Conservation (phyloP, 192 early-diverging fungal genomes). For the Powellomyces hirtus region DNA sequence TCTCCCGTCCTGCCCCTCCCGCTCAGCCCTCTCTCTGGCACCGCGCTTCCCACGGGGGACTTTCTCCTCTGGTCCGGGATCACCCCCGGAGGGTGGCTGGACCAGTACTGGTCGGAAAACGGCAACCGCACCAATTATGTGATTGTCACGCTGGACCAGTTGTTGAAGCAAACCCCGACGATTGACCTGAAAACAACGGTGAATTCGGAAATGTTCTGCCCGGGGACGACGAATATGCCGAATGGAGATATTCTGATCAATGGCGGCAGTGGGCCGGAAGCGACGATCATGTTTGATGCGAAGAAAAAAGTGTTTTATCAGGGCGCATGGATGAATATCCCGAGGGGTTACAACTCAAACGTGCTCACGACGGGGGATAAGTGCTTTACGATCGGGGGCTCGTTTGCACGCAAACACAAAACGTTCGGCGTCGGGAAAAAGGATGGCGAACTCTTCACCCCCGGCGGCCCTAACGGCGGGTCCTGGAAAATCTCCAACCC, state of each 20-base stretch:
- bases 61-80: constrained; percentile 5
- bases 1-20: constrained; percentile 3
- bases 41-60: background rate
- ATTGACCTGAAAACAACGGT: background rate
- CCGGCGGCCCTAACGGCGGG: background rate
- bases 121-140: background rate
- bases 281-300: background rate
- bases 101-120: background rate
- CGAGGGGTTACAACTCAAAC: constrained; percentile 7
- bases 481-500: background rate
- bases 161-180: background rate
- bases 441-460: constrained; percentile 9
- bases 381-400: constrained; percentile 5
- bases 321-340: background rate
- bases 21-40: constrained; percentile 7
- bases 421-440: constrained; percentile 1
- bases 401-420: background rate
- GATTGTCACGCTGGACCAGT: background rate
- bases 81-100: constrained; percentile 1
- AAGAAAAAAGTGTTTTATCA: background rate
- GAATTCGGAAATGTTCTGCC: constrained; percentile 7
- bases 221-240: background rate
- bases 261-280: background rate
- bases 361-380: background rate
- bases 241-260: background rate